Evolutionary conservation across 2,329 filamentous ascomycete species (phyloP).

Genomic region (Botrytis byssoidea): DNA sequence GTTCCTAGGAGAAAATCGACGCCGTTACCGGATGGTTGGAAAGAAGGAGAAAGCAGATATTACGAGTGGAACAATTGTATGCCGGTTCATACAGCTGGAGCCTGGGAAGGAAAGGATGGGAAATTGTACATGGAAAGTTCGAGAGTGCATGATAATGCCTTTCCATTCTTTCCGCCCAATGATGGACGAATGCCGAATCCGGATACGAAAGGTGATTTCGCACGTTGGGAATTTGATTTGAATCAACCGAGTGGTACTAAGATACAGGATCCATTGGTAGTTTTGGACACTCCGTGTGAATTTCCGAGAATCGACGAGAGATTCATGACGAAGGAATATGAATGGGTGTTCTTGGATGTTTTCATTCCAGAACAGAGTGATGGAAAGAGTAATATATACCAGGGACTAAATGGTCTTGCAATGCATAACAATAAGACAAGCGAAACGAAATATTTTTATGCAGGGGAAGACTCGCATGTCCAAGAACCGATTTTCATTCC

Average conservation of each 20-base stretch:
- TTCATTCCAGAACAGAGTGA: slow-evolving; percentile 40
- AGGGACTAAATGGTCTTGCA: slow-evolving; percentile 24
- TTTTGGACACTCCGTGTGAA: slow-evolving; percentile 44
- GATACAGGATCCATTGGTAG: slow-evolving; percentile 36
- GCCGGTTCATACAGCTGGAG: slow-evolving; percentile 40
- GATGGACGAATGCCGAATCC: slow-evolving; percentile 34
- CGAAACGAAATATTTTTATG: slow-evolving; percentile 40
- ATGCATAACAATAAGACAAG: slow-evolving; percentile 19
- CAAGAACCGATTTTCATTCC: slow-evolving; percentile 57
- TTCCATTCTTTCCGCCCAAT: slow-evolving; percentile 40
- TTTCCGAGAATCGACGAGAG: slow-evolving; percentile 49
- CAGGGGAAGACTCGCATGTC: slow-evolving; percentile 44
- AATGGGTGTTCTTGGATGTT: slow-evolving; percentile 43
- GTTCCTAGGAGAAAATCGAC: slow-evolving; percentile 47
- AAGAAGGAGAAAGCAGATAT: neutral
- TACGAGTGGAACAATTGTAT: slow-evolving; percentile 12
- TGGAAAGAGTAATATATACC: slow-evolving; percentile 38
- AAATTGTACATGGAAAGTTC: slow-evolving; percentile 43
- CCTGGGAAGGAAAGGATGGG: slow-evolving; percentile 35
- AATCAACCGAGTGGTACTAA: slow-evolving; percentile 31
- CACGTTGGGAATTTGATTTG: slow-evolving; percentile 44
- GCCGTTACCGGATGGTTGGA: neutral
- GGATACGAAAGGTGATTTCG: slow-evolving; percentile 43
- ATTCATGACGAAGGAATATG: slow-evolving; percentile 42
- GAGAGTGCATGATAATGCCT: slow-evolving; percentile 43